A percentile compares a stretch with the other conserved stretches of the same genome.
phyloP scores from a whole-genome alignment of 192 early-diverging fungal genomes.

The Dimargaris xerosporica region DNA sequence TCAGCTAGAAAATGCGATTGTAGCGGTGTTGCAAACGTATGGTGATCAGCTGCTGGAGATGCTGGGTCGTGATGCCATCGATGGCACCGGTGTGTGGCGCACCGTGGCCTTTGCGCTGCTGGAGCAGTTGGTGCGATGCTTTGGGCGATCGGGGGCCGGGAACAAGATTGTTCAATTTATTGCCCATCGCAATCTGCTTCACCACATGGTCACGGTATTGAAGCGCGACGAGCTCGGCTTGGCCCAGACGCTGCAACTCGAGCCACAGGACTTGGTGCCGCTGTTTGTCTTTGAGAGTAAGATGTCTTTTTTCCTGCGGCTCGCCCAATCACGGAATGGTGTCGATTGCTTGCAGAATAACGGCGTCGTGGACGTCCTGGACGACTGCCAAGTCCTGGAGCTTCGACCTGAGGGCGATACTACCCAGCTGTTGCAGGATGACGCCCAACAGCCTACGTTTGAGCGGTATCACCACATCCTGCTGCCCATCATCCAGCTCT shows the following conservation, averaged over 20 bases:
- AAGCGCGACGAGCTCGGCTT: conserved; percentile 44
- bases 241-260: conserved; percentile 29
- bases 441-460: neutral
- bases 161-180: conserved; percentile 29
- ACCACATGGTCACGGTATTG: conserved; percentile 37
- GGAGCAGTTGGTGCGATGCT: conserved; percentile 43
- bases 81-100: conserved; percentile 65
- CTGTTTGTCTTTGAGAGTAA: conserved; percentile 68
- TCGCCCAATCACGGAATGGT: conserved; percentile 56
- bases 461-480: conserved; percentile 51
- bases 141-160: conserved; percentile 24
- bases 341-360: conserved; percentile 61
- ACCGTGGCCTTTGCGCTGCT: conserved; percentile 70
- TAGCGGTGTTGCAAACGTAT: conserved; percentile 29
- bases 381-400: conserved; percentile 56
- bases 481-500: conserved; percentile 41
- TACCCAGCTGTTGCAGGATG: conserved; percentile 13
- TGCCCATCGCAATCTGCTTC: conserved; percentile 36
- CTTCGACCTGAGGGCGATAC: conserved; percentile 38
- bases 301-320: conserved; percentile 64
- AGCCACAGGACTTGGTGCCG: conserved; percentile 36
- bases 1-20: conserved; percentile 25
- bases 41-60: conserved; percentile 62
- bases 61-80: conserved; percentile 66
- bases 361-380: conserved; percentile 62